Percentiles rank a stretch among this genome's conserved stretches.
These are phyloP conservation scores for Candida corydali DNA, from an alignment of 805 yeast species.

Conservation along the genomic window DNA sequence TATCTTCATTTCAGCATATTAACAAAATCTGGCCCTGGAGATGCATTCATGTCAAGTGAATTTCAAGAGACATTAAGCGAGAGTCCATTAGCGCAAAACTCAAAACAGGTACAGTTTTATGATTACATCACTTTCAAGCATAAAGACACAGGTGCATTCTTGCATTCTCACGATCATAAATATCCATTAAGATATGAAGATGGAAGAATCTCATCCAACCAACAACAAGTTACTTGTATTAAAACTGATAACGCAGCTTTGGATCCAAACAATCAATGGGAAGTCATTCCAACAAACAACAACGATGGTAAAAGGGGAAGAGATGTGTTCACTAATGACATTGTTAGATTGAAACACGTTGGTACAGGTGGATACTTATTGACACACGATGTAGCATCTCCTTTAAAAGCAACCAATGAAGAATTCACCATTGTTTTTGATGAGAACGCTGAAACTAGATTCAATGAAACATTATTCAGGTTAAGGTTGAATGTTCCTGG, in stretches of 20 bases:
- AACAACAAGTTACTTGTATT: constrained; percentile 86
- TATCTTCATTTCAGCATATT: constrained; percentile 83
- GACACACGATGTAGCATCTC: constrained; percentile 96
- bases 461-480: constrained; percentile 74
- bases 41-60: constrained; percentile 87
- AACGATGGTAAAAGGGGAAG: constrained; percentile 37
- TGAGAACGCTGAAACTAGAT: constrained; percentile 53
- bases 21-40: constrained; percentile 91
- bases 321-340: constrained; percentile 62
- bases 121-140: constrained; percentile 78
- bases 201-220: constrained; percentile 90
- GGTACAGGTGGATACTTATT: constrained; percentile 74
- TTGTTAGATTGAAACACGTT: constrained; percentile 75
- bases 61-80: constrained; percentile 92
- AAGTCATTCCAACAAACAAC: constrained; percentile 60
- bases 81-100: constrained; percentile 65
- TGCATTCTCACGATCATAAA: constrained; percentile 74
- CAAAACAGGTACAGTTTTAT: constrained; percentile 68
- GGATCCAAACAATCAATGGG: constrained; percentile 79
- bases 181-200: constrained; percentile 95
- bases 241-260: constrained; percentile 34
- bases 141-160: constrained; percentile 68
- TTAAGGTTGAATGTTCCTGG: constrained; percentile 47
- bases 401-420: constrained; percentile 85
- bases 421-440: constrained; percentile 75